phyloP scores from a whole-genome alignment of 1,139 yeast species.

The Diutina catenulata region DNA sequence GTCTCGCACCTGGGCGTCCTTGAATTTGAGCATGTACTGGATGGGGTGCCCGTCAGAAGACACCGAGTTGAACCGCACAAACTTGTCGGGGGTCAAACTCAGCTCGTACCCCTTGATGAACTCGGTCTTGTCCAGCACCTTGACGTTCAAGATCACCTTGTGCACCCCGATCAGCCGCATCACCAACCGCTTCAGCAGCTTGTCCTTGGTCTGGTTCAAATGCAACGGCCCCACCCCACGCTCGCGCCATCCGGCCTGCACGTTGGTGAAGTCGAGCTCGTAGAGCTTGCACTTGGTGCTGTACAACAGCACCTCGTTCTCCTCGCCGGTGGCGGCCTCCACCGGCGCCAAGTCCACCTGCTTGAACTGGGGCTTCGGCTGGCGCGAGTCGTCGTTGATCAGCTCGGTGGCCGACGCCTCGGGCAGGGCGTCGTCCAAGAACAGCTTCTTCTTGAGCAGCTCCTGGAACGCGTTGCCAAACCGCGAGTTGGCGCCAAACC shows the following conservation, averaged over 20 bases:
- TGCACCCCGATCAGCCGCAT: constrained; percentile 89
- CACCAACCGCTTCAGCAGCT: constrained; percentile 41
- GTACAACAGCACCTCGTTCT: constrained; percentile 61
- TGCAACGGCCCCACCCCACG: constrained; percentile 85
- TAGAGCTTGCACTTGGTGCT: constrained; percentile 71
- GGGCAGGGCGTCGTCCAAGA: constrained; percentile 33
- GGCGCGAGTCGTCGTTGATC: constrained; percentile 1
- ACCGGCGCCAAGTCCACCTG: constrained; percentile 43
- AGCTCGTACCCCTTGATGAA: constrained; percentile 75
- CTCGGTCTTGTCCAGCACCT: constrained; percentile 45
- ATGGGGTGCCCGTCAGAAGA: constrained; percentile 50
- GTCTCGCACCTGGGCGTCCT: constrained; percentile 48
- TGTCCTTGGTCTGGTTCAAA: constrained; percentile 45
- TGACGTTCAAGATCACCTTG: constrained; percentile 70
- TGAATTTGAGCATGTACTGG: constrained; percentile 73
- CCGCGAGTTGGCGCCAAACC: constrained; percentile 49
- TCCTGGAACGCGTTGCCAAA: constrained; percentile 48
- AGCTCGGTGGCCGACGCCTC: constrained; percentile 7
- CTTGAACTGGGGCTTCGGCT: constrained; percentile 21
- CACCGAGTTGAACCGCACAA: constrained; percentile 49
- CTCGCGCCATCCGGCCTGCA: constrained; percentile 85
- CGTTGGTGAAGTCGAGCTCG: constrained; percentile 52
- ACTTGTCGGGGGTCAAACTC: constrained; percentile 69
- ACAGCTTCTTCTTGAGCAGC: constrained; percentile 39
- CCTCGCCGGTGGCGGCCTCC: constrained; percentile 78